Percentiles rank a stretch among this genome's conserved stretches.
These are phyloP conservation scores for Fusarium sp. DNA, from an alignment of 2,329 filamentous ascomycete species.

Conservation along the genomic window DNA sequence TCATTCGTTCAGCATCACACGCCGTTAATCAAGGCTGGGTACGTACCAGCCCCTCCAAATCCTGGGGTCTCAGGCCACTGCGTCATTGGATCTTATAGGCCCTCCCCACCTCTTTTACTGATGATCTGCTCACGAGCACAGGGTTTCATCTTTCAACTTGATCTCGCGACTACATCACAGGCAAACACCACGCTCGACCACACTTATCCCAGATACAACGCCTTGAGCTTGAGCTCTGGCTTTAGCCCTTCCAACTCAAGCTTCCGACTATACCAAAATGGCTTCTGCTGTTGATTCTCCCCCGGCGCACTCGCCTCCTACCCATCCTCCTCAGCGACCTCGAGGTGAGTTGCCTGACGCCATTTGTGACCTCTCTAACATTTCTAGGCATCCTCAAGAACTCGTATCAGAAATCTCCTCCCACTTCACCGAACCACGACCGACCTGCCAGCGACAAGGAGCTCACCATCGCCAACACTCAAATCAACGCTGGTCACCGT, in stretches of 20 bases:
- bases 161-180: constrained; percentile 38
- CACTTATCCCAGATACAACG: not conserved
- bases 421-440: constrained; percentile 58
- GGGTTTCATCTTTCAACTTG: constrained; percentile 32
- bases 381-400: constrained; percentile 90
- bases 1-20: not conserved
- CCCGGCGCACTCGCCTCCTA: constrained; percentile 55
- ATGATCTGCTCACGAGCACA: constrained; percentile 37
- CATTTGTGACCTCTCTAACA: not conserved
- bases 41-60: constrained; percentile 32
- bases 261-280: constrained; percentile 48
- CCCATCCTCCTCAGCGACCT: constrained; percentile 54
- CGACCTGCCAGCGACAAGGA: constrained; percentile 76
- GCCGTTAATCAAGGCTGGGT: not conserved
- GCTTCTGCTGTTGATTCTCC: constrained; percentile 52
- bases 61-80: constrained; percentile 35
- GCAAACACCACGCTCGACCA: constrained; percentile 9
- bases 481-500: constrained; percentile 90
- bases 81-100: constrained; percentile 36
- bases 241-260: constrained; percentile 29
- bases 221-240: constrained; percentile 13
- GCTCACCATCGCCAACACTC: constrained; percentile 91
- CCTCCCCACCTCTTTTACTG: constrained; percentile 26
- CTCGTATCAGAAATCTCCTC: constrained; percentile 72
- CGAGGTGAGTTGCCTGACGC: constrained; percentile 51